A percentile compares a stretch with the other conserved stretches of the same genome.
These are phyloP conservation scores for Vicia sativa DNA, from an alignment of 306 rosid genomes.

Conservation along the genomic window DNA sequence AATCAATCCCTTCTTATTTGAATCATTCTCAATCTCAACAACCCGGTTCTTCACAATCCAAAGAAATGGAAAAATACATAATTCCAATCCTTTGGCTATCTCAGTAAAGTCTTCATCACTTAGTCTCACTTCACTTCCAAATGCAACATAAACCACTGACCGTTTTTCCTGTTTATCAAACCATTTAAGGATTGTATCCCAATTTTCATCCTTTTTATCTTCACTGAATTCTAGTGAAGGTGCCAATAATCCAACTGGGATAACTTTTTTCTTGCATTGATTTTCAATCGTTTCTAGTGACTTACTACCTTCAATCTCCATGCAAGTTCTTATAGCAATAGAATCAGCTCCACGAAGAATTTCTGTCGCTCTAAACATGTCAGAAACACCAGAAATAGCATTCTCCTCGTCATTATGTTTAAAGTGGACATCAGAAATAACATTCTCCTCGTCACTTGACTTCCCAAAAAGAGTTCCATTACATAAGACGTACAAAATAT, in stretches of 20 bases:
- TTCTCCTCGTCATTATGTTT: conserved; percentile 23
- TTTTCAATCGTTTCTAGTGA: conserved; percentile 27
- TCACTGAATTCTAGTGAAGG: not conserved
- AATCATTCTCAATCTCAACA: not conserved
- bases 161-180: conserved; percentile 29
- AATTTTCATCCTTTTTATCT: not conserved
- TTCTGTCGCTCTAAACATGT: not conserved
- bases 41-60: conserved; percentile 3
- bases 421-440: not conserved
- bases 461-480: no score
- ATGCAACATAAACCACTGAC: conserved; percentile 31
- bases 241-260: conserved; percentile 44
- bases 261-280: conserved; percentile 15
- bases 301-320: conserved; percentile 38
- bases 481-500: no score
- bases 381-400: conserved; percentile 20
- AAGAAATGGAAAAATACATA: not conserved
- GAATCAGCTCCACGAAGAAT: conserved; percentile 12
- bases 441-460: not conserved
- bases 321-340: conserved; percentile 36
- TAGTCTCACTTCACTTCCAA: conserved; percentile 38
- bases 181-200: conserved; percentile 42
- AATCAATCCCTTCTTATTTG: conserved; percentile 20
- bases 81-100: conserved; percentile 16
- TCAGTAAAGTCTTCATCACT: conserved; percentile 37